These are phyloP conservation scores for Rhodotorula babjevae DNA, from an alignment of 768 basidiomycete species.

Conservation along the genomic window DNA sequence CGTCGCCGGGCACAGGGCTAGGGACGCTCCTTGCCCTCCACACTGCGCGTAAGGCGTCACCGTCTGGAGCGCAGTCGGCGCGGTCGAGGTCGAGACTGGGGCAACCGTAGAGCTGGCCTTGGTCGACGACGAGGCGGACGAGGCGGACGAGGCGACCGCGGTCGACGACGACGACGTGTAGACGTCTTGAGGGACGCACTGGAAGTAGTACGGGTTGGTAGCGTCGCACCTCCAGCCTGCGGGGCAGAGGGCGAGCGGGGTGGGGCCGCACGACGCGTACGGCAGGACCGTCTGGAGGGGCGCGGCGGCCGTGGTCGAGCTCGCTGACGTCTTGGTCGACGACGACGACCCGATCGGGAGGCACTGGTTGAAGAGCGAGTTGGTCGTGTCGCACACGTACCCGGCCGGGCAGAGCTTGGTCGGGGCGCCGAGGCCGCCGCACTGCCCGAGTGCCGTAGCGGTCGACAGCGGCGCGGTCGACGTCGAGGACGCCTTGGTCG, in stretches of 20 bases:
- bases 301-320: neutral
- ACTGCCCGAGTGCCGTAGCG: too few relatives aligned
- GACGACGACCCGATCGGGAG: neutral
- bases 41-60: neutral
- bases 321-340: neutral
- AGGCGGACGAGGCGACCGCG: too few relatives aligned
- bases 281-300: neutral
- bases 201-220: too few relatives aligned
- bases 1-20: neutral
- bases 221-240: too few relatives aligned
- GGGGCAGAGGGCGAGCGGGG: too few relatives aligned
- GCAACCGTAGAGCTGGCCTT: neutral
- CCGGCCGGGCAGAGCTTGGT: too few relatives aligned
- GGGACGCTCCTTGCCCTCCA: neutral
- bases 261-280: too few relatives aligned
- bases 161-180: too few relatives aligned
- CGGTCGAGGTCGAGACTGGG: neutral
- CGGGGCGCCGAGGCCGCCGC: too few relatives aligned
- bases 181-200: too few relatives aligned
- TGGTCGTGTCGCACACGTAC: neutral
- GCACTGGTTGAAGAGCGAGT: neutral
- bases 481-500: neutral
- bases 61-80: neutral
- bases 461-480: neutral
- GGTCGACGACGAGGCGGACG: neutral